Evolutionary conservation across 805 yeast species (phyloP).

Genomic region (Cyberlindnera petersonii): DNA sequence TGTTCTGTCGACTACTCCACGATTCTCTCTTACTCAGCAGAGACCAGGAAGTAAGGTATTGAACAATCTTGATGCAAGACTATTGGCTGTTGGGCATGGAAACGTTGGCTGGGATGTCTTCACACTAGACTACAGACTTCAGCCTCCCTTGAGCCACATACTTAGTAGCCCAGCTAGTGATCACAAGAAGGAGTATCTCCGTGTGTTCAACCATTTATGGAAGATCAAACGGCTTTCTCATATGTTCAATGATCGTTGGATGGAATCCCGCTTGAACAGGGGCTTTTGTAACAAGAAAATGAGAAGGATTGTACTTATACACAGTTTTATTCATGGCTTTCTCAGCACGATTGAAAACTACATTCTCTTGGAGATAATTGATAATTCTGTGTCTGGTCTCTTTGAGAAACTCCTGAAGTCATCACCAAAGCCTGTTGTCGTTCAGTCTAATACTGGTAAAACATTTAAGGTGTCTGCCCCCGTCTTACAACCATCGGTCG

Average conservation of each 20-base stretch:
- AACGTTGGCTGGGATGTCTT: slow-evolving; percentile 90
- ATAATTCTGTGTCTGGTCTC: slow-evolving; percentile 10
- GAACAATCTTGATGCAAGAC: slow-evolving; percentile 72
- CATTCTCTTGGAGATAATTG: slow-evolving; percentile 31
- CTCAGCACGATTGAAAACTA: slow-evolving; percentile 30
- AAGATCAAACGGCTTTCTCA: slow-evolving; percentile 60
- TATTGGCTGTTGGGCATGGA: slow-evolving; percentile 69
- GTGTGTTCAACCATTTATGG: slow-evolving; percentile 85
- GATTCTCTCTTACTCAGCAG: slow-evolving; percentile 34
- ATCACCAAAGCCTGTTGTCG: not conserved
- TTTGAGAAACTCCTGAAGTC: not conserved
- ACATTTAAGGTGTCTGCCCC: slow-evolving; percentile 28
- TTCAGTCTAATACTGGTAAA: slow-evolving; percentile 13
- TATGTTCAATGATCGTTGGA: slow-evolving; percentile 49
- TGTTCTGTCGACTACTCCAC: slow-evolving; percentile 49
- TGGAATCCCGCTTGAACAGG: slow-evolving; percentile 26
- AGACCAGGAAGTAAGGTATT: slow-evolving; percentile 37
- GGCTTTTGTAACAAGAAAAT: slow-evolving; percentile 4
- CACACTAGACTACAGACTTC: slow-evolving; percentile 70
- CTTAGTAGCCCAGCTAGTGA: slow-evolving; percentile 46
- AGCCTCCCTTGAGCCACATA: slow-evolving; percentile 49
- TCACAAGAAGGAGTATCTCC: slow-evolving; percentile 57
- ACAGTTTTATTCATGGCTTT: slow-evolving; percentile 32
- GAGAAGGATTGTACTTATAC: slow-evolving; percentile 28
- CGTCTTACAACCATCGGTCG: slow-evolving; percentile 29